Evolutionary conservation across 163 green algal species (phyloP).

Genomic region (Scenedesmus sp.): DNA sequence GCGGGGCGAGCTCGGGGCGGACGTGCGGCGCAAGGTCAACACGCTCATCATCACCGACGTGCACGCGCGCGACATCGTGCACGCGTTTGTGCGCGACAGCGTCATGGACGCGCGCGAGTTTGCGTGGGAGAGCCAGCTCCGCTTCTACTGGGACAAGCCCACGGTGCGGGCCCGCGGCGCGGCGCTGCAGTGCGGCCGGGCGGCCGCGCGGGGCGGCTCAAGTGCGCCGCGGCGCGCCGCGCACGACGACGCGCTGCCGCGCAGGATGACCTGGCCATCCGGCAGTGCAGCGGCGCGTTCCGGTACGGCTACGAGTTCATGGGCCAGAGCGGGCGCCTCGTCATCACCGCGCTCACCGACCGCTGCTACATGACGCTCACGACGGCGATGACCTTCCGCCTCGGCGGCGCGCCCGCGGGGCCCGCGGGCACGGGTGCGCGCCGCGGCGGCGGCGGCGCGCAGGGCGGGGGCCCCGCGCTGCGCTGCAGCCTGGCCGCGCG

Average conservation of each 20-base stretch:
- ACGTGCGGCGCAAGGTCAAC: slow-evolving; percentile 89
- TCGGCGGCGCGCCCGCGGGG: slow-evolving; percentile 88
- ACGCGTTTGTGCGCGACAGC: slow-evolving; percentile 86
- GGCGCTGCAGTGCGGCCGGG: background rate
- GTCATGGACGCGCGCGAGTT: slow-evolving; percentile 90
- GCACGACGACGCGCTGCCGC: no score
- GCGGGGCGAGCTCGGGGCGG: slow-evolving; percentile 71
- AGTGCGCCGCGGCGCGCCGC: no score
- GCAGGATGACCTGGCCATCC: slow-evolving; percentile 74
- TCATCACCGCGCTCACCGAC: slow-evolving; percentile 92
- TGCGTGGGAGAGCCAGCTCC: slow-evolving; percentile 90
- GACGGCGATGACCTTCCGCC: slow-evolving; percentile 83
- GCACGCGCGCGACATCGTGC: slow-evolving; percentile 88
- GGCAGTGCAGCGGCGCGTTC: slow-evolving; percentile 82
- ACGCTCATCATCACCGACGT: slow-evolving; percentile 93
- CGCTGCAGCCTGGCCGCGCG: no score
- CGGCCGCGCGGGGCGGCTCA: no score
- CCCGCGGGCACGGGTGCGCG: slow-evolving; percentile 75
- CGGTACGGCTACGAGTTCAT: slow-evolving; percentile 88
- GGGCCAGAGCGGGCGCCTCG: slow-evolving; percentile 80
- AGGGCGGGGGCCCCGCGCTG: no score
- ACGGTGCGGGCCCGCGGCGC: slow-evolving; percentile 38
- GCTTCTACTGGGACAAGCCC: slow-evolving; percentile 88
- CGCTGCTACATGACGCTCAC: slow-evolving; percentile 94
- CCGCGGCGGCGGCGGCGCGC: background rate